phyloP scores from a whole-genome alignment of 768 basidiomycete genomes.

The Mycena pura region DNA sequence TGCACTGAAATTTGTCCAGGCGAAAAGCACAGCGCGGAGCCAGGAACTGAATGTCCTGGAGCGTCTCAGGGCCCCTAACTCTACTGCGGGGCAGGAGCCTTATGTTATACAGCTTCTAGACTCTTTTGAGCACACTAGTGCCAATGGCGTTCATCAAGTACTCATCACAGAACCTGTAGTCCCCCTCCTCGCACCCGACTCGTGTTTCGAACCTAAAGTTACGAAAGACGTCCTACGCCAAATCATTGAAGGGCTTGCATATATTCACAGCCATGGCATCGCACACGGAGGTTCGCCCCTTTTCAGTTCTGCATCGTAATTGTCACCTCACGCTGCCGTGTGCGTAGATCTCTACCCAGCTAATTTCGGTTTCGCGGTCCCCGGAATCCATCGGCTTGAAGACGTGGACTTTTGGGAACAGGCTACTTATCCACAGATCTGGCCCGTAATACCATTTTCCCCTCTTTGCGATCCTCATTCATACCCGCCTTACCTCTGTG shows the following conservation, averaged over 20 bases:
- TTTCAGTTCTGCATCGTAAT: neutral
- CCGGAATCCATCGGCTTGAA: neutral
- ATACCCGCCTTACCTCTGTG: neutral
- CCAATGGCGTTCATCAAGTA: no score
- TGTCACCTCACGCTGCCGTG: neutral
- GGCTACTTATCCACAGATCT: neutral
- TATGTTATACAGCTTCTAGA: slow-evolving; percentile 1
- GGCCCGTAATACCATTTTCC: neutral
- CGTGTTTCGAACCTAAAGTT: neutral
- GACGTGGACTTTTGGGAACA: neutral
- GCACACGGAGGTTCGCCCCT: neutral
- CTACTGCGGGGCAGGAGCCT: neutral
- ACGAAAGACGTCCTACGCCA: neutral
- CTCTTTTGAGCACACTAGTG: neutral
- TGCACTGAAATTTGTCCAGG: neutral
- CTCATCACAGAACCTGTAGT: neutral
- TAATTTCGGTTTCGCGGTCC: neutral
- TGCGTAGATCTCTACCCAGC: neutral
- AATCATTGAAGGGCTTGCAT: neutral
- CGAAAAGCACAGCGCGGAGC: neutral
- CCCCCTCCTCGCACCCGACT: neutral
- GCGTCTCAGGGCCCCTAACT: neutral
- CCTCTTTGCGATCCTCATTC: neutral
- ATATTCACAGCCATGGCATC: neutral
- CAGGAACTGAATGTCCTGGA: neutral